Evolutionary conservation across 1,284 basidiomycete genomes (phyloP).

Genomic region (Macrocystidia cucumis): DNA sequence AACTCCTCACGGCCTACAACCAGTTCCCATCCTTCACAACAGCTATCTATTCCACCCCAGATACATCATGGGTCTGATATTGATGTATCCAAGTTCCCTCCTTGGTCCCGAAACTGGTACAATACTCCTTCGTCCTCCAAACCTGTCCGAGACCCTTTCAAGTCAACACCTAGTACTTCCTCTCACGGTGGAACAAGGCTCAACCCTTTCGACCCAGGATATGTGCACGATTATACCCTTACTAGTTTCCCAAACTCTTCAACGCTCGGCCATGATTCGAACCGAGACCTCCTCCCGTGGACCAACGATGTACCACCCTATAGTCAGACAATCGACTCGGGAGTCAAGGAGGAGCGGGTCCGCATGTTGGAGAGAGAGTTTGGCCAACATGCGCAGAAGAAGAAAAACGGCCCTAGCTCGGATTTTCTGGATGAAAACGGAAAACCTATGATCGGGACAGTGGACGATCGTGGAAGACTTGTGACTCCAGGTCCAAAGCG

Average conservation of each 20-base stretch:
- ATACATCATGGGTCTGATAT: conserved; percentile 30
- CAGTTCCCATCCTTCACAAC: conserved; percentile 13
- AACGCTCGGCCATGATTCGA: conserved; percentile 27
- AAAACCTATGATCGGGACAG: conserved; percentile 45
- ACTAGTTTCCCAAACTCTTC: conserved; percentile 19
- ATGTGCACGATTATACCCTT: conserved; percentile 16
- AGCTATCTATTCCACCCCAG: conserved; percentile 12
- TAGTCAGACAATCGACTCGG: conserved; percentile 29
- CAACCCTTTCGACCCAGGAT: conserved; percentile 33
- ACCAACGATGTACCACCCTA: conserved; percentile 33
- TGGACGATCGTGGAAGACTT: conserved; percentile 45
- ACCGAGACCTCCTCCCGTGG: conserved; percentile 39
- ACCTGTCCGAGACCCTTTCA: too few relatives aligned
- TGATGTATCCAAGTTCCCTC: conserved; percentile 54
- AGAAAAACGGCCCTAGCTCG: conserved; percentile 16
- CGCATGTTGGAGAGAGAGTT: conserved; percentile 66
- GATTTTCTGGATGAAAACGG: conserved; percentile 34
- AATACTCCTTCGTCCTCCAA: conserved; percentile 16
- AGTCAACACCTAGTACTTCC: conserved; percentile 26
- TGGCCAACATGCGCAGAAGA: conserved; percentile 27
- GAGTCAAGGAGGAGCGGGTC: conserved; percentile 56
- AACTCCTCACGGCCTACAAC: conserved; percentile 11
- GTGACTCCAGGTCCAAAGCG: conserved; percentile 58
- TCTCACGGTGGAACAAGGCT: conserved; percentile 21
- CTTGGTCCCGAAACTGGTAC: conserved; percentile 57